phyloP scores from a whole-genome alignment of 257 asterid species.

The Gynochthodes officinalis region DNA sequence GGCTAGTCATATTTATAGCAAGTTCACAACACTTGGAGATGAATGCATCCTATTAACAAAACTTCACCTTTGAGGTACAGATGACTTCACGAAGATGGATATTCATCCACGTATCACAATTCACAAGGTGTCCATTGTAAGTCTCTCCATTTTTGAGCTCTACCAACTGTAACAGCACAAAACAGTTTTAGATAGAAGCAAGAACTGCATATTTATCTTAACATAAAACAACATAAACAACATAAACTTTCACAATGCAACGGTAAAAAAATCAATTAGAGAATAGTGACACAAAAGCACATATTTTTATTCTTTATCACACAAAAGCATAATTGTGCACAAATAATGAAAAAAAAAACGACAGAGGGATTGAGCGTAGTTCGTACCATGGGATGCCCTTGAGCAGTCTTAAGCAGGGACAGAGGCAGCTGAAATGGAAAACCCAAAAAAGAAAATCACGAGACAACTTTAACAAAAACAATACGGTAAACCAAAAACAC shows the following conservation, averaged over 20 bases:
- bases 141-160: too few relatives aligned
- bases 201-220: too few relatives aligned
- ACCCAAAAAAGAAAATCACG: background rate
- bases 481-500: background rate
- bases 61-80: too few relatives aligned
- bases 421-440: conserved; percentile 70
- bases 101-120: too few relatives aligned
- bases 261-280: background rate
- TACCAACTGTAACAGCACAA: conserved; percentile 30
- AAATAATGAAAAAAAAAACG: background rate
- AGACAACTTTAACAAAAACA: background rate
- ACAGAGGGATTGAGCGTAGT: background rate
- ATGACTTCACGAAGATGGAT: too few relatives aligned
- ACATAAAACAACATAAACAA: background rate
- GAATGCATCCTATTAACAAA: background rate
- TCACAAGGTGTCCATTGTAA: too few relatives aligned
- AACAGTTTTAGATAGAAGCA: background rate
- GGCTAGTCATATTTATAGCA: conserved; percentile 1
- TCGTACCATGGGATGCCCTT: conserved; percentile 93
- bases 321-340: background rate
- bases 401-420: conserved; percentile 90
- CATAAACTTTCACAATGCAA: background rate
- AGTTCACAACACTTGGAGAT: too few relatives aligned
- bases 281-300: background rate
- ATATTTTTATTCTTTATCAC: background rate